Conservation (phyloP, 2,329 filamentous ascomycete species). For the Ceratocystis diversiconidia region DNA sequence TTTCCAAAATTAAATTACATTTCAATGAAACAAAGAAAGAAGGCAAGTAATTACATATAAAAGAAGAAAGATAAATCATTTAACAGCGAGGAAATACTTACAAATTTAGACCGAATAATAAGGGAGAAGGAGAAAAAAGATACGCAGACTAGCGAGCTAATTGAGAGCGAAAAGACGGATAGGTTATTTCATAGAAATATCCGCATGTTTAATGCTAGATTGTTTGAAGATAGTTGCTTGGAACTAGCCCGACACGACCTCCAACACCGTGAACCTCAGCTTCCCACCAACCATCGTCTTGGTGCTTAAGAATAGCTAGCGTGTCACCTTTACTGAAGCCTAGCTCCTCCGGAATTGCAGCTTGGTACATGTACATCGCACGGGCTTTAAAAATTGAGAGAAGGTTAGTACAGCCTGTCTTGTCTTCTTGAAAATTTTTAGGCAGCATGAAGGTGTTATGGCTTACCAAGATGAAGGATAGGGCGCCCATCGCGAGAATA, state of each 20-base stretch:
- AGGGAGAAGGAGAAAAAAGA: not conserved
- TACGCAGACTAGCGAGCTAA: not conserved
- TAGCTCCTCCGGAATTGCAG: constrained; percentile 88
- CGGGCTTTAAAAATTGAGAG: constrained; percentile 45
- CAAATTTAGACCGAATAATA: not conserved
- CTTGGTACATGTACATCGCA: constrained; percentile 85
- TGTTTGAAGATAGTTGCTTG: constrained; percentile 52
- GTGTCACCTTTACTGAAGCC: constrained; percentile 87
- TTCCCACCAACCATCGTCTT: constrained; percentile 99
- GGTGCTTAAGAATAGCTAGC: constrained; percentile 72
- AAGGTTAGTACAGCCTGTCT: not conserved
- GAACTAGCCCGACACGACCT: constrained; percentile 46
- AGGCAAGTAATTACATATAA: too few relatives aligned
- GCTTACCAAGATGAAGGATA: constrained; percentile 88
- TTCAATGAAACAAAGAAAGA: too few relatives aligned
- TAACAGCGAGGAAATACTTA: not conserved
- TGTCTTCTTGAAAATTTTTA: too few relatives aligned
- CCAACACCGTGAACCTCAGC: constrained; percentile 69
- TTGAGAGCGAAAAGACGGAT: not conserved
- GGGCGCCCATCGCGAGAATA: constrained; percentile 75
- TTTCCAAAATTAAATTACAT: too few relatives aligned
- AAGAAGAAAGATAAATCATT: too few relatives aligned
- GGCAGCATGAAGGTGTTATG: not conserved
- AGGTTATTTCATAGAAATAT: not conserved
- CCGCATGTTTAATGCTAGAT: constrained; percentile 4